Evolutionary conservation across 352 stramenopile genomes (phyloP).

Genomic region (Blastocystis sp.): DNA sequence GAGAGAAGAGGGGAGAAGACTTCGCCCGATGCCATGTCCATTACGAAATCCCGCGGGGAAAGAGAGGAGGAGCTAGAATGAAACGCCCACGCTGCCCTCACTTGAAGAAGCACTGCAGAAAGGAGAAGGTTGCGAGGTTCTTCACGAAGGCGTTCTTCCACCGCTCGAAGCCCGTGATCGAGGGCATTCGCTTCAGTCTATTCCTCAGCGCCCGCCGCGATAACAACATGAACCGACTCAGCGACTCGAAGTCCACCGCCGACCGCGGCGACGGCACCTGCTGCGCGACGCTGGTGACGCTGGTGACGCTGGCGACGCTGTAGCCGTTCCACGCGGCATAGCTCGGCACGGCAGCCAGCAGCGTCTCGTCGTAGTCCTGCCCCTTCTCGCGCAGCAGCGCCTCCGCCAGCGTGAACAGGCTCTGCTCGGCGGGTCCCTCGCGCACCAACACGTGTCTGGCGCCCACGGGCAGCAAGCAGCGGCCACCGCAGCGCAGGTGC

Average conservation of each 20-base stretch:
- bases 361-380: background rate
- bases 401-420: background rate
- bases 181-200: background rate
- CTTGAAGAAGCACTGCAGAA: conserved; percentile 25
- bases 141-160: conserved; percentile 5
- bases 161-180: background rate
- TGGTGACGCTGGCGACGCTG: background rate
- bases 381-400: background rate
- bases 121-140: background rate
- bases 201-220: background rate
- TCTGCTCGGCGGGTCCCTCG: background rate
- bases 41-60: background rate
- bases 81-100: background rate
- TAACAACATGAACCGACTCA: conserved; percentile 12
- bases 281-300: too few relatives aligned
- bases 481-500: background rate
- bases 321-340: background rate
- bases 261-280: too few relatives aligned
- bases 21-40: background rate
- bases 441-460: background rate
- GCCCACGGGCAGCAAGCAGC: background rate
- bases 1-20: background rate
- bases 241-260: background rate
- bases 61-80: background rate
- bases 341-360: background rate